phyloP scores from a whole-genome alignment of 1,139 yeast genomes.

The Scheffersomyces lignicola region DNA sequence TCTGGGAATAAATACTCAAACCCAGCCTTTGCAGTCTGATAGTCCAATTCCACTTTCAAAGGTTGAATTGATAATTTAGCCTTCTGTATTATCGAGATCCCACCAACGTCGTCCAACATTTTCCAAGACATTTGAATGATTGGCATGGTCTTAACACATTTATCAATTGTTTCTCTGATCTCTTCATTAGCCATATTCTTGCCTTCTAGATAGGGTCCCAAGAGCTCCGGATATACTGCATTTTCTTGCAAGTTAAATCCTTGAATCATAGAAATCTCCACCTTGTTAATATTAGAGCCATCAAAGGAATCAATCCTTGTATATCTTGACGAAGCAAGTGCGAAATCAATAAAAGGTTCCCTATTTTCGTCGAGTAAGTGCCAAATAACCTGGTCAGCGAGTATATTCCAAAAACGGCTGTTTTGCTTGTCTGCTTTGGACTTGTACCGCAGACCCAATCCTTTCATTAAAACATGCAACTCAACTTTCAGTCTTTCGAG shows the following conservation, averaged over 20 bases:
- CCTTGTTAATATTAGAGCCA: slow-evolving; percentile 60
- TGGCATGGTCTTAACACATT: slow-evolving; percentile 20
- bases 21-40: slow-evolving; percentile 59
- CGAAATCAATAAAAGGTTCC: slow-evolving; percentile 70
- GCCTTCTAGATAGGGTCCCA: slow-evolving; percentile 49
- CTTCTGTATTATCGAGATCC: slow-evolving; percentile 60
- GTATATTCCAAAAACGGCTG: slow-evolving; percentile 35
- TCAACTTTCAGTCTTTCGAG: slow-evolving; percentile 57
- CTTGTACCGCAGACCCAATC: slow-evolving; percentile 47
- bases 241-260: slow-evolving; percentile 67
- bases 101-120: slow-evolving; percentile 80
- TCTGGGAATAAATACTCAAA: slow-evolving; percentile 66
- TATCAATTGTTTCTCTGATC: slow-evolving; percentile 7
- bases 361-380: slow-evolving; percentile 65
- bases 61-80: slow-evolving; percentile 63
- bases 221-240: slow-evolving; percentile 68
- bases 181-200: slow-evolving; percentile 9
- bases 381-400: slow-evolving; percentile 66
- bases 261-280: slow-evolving; percentile 63
- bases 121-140: slow-evolving; percentile 67
- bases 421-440: slow-evolving; percentile 26
- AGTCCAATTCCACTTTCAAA: slow-evolving; percentile 70
- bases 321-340: slow-evolving; percentile 62
- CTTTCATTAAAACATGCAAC: slow-evolving; percentile 64
- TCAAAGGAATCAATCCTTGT: slow-evolving; percentile 55